These are phyloP conservation scores for Neophaeococcomyces mojaviensis DNA, from an alignment of 2,329 filamentous ascomycete genomes.

Conservation along the genomic window DNA sequence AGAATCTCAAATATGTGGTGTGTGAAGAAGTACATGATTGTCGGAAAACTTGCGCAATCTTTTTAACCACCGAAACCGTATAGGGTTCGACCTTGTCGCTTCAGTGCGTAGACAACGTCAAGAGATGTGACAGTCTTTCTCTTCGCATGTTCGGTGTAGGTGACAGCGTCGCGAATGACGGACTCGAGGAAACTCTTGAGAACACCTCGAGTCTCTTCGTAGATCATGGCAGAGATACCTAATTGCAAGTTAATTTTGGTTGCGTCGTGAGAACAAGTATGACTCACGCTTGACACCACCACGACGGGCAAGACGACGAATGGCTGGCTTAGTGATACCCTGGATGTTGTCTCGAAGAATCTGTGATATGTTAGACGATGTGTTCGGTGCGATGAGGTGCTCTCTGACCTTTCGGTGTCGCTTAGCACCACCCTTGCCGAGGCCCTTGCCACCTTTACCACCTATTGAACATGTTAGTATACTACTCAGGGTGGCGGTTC, in stretches of 20 bases:
- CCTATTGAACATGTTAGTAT: slow-evolving; percentile 29
- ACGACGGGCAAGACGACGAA: slow-evolving; percentile 48
- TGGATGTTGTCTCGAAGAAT: slow-evolving; percentile 50
- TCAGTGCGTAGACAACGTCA: slow-evolving; percentile 61
- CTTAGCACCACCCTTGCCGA: slow-evolving; percentile 72
- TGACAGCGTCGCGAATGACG: slow-evolving; percentile 69
- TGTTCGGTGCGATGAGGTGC: slow-evolving; percentile 38
- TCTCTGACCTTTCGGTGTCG: slow-evolving; percentile 71
- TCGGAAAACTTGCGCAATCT: background rate
- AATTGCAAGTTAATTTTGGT: slow-evolving; percentile 74
- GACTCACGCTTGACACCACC: slow-evolving; percentile 43
- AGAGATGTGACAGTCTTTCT: slow-evolving; percentile 70
- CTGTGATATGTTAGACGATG: slow-evolving; percentile 36
- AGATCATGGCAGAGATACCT: slow-evolving; percentile 82
- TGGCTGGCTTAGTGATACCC: slow-evolving; percentile 49
- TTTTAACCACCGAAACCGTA: slow-evolving; percentile 72
- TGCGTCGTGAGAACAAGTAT: slow-evolving; percentile 74
- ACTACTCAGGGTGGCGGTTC: slow-evolving; percentile 1
- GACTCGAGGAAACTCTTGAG: slow-evolving; percentile 61
- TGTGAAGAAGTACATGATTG: slow-evolving; percentile 3
- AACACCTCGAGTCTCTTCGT: slow-evolving; percentile 70
- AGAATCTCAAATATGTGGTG: background rate
- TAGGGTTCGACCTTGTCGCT: slow-evolving; percentile 64
- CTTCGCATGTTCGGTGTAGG: slow-evolving; percentile 74
- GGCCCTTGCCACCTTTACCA: slow-evolving; percentile 49